Percentiles rank a stretch among this genome's conserved stretches.
Conservation (phyloP, 352 stramenopile species). For the Pelagophyceae sp. region DNA sequence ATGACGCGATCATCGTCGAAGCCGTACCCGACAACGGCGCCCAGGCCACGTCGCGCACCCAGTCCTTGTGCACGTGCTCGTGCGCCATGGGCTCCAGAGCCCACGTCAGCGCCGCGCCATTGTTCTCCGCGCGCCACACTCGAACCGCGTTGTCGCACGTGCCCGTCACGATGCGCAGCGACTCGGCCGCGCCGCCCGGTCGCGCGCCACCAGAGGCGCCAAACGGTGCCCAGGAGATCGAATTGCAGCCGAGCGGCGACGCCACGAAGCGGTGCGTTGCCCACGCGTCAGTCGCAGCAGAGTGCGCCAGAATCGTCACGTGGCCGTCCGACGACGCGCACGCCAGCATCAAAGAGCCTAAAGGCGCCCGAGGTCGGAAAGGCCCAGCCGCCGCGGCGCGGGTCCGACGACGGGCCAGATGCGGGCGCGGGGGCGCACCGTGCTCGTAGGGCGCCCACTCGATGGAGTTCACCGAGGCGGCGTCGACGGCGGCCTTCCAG, state of each 20-base stretch:
- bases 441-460: constrained; percentile 92
- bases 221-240: constrained; percentile 86
- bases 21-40: constrained; percentile 80
- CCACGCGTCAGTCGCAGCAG: constrained; percentile 59
- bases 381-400: too few species aligned
- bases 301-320: constrained; percentile 56
- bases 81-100: background rate
- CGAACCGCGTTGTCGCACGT: constrained; percentile 95
- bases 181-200: constrained; percentile 21
- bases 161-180: constrained; percentile 75
- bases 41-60: constrained; percentile 91
- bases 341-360: constrained; percentile 63
- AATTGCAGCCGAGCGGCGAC: constrained; percentile 87
- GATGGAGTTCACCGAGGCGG: constrained; percentile 65
- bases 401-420: too few species aligned
- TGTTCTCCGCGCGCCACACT: constrained; percentile 60
- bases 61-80: constrained; percentile 67
- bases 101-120: background rate
- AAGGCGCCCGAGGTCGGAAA: too few species aligned
- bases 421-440: too few species aligned
- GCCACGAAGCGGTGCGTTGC: constrained; percentile 82
- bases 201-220: constrained; percentile 20
- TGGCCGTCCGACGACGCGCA: constrained; percentile 87
- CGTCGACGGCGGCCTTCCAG: constrained; percentile 25
- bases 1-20: constrained; percentile 82